These are phyloP conservation scores for Beta lomatogona DNA, from an alignment of 179 eudicot genomes.

Conservation along the genomic window DNA sequence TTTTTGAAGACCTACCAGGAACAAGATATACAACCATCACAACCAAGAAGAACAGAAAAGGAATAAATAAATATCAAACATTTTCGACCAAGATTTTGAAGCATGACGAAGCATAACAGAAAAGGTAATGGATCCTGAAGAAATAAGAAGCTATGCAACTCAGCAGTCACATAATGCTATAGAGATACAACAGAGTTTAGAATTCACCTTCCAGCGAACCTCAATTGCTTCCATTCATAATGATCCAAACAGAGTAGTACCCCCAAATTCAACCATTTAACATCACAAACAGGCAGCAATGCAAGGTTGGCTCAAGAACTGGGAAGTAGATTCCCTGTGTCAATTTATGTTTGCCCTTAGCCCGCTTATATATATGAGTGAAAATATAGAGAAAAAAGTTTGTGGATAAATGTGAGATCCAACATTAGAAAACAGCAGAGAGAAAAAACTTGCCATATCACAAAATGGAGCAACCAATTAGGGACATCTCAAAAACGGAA, in stretches of 20 bases:
- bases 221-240: not conserved
- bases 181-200: not conserved
- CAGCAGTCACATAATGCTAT: not conserved
- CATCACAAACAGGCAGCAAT: not conserved
- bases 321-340: not conserved
- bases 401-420: too few relatives aligned
- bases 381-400: too few relatives aligned
- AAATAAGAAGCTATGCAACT: not conserved
- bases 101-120: not conserved
- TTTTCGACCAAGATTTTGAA: not conserved
- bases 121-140: not conserved
- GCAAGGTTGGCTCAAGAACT: not conserved
- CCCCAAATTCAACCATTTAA: not conserved
- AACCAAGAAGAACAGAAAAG: not conserved
- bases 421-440: too few relatives aligned
- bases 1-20: slow-evolving; percentile 64
- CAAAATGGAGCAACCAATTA: not conserved
- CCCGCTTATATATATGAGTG: too few relatives aligned
- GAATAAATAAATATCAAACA: not conserved
- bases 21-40: slow-evolving; percentile 16
- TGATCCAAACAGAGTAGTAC: not conserved
- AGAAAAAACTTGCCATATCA: too few relatives aligned
- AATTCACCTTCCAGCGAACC: not conserved
- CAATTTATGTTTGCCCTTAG: too few relatives aligned
- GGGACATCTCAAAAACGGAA: not conserved